Evolutionary conservation across 306 rosid genomes (phyloP).

Genomic region (Mimosa bimucronata): DNA sequence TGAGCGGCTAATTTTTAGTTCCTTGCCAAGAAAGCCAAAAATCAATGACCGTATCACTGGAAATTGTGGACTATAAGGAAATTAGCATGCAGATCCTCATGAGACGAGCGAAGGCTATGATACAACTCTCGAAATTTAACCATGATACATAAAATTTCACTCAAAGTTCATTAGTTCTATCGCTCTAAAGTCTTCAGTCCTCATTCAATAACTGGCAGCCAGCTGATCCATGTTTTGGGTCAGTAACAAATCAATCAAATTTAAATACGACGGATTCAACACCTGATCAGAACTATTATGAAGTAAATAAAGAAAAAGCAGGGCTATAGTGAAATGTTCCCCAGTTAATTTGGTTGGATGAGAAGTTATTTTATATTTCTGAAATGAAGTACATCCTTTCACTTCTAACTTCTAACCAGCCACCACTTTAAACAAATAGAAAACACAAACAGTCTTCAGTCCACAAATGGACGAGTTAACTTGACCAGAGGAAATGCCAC

Average conservation of each 20-base stretch:
- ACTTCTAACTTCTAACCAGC: not conserved
- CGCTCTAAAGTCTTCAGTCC: constrained; percentile 27
- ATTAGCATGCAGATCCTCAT: no score
- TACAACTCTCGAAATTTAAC: not conserved
- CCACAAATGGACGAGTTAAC: no score
- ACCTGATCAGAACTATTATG: not conserved
- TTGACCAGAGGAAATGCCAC: no score
- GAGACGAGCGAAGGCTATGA: no score
- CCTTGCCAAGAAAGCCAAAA: no score
- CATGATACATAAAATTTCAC: not conserved
- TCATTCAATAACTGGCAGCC: not conserved
- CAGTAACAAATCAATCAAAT: not conserved
- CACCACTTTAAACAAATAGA: not conserved
- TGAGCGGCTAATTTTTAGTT: no score
- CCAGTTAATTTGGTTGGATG: constrained; percentile 7
- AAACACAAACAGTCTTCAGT: not conserved
- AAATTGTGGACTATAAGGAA: no score
- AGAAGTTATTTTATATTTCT: constrained; percentile 6
- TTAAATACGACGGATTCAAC: not conserved
- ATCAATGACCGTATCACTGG: no score
- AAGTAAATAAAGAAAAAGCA: not conserved
- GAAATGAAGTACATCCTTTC: not conserved
- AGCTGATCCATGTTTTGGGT: not conserved
- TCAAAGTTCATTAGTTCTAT: constrained; percentile 17
- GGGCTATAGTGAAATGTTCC: not conserved